Evolutionary conservation across 1,284 basidiomycete species (phyloP).

Genomic region (Melampsora americana): DNA sequence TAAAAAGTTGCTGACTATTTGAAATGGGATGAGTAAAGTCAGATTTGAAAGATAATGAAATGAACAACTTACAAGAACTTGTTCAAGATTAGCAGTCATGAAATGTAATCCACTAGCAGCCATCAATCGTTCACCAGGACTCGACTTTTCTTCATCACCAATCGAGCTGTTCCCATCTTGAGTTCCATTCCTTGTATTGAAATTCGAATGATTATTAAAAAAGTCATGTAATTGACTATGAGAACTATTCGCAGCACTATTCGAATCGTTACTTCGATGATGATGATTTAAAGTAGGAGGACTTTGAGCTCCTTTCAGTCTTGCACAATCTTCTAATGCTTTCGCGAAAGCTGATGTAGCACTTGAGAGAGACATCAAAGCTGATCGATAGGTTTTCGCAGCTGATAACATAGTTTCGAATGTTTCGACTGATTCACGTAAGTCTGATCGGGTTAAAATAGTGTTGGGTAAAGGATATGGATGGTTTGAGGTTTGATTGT

Average conservation of each 20-base stretch:
- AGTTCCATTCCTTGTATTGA: too few species aligned
- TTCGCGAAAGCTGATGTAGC: constrained; percentile 29
- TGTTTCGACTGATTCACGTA: constrained; percentile 45
- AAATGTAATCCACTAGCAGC: constrained; percentile 50
- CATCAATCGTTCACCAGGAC: constrained; percentile 47
- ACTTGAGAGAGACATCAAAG: constrained; percentile 46
- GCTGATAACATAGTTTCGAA: constrained; percentile 46
- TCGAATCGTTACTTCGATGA: not conserved
- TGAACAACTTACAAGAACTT: constrained; percentile 47
- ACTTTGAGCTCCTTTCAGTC: constrained; percentile 48
- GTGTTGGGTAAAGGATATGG: not conserved
- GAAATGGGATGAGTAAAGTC: too few species aligned
- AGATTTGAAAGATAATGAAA: not conserved
- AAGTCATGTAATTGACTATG: not conserved
- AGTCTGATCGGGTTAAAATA: constrained; percentile 21
- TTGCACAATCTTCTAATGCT: constrained; percentile 48
- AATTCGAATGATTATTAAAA: not conserved
- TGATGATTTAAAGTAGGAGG: not conserved
- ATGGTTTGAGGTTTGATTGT: not conserved
- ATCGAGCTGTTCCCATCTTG: not conserved
- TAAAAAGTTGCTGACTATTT: constrained; percentile 50
- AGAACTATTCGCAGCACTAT: not conserved
- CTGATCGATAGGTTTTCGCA: constrained; percentile 48
- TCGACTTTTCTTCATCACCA: not conserved
- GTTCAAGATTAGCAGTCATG: constrained; percentile 48